These are phyloP conservation scores for Chalaropsis thielavioides DNA, from an alignment of 2,329 filamentous ascomycete genomes.

Conservation along the genomic window DNA sequence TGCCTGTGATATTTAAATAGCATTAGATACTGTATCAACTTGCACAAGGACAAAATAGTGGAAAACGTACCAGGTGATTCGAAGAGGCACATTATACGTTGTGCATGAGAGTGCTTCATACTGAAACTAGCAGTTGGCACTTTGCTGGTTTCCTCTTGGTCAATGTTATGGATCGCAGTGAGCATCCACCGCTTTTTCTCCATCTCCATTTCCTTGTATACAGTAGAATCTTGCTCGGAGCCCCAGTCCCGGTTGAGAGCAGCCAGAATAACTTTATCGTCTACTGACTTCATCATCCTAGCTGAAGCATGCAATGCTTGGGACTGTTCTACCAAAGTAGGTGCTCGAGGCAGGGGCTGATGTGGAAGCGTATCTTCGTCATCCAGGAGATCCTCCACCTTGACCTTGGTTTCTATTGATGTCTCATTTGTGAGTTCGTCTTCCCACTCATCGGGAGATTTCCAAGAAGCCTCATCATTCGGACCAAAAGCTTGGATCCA, in stretches of 20 bases:
- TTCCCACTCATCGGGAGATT: conserved; percentile 30
- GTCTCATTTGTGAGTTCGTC: neutral
- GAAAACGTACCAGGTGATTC: conserved; percentile 33
- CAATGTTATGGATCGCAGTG: conserved; percentile 37
- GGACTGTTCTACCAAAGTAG: conserved; percentile 20
- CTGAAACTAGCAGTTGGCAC: neutral
- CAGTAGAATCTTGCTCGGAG: conserved; percentile 30
- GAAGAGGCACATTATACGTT: conserved; percentile 33
- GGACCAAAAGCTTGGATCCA: conserved; percentile 16
- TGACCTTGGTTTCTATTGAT: conserved; percentile 4
- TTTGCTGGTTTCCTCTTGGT: conserved; percentile 7
- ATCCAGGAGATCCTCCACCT: conserved; percentile 12
- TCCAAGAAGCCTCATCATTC: conserved; percentile 12
- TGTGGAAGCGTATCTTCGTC: conserved; percentile 14
- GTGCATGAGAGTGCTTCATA: conserved; percentile 10
- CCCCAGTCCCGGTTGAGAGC: conserved; percentile 40
- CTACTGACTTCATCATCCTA: conserved; percentile 39
- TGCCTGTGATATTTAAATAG: conserved; percentile 25
- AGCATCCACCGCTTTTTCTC: conserved; percentile 50
- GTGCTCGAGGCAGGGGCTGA: conserved; percentile 21
- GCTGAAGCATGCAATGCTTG: conserved; percentile 37
- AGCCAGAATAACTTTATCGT: conserved; percentile 36
- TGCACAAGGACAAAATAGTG: neutral
- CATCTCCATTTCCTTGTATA: conserved; percentile 38
- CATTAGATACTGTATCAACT: neutral